Evolutionary conservation across 495 filamentous ascomycete species (phyloP), one percentile per base, ranked within the genome.

Genomic region (Aspergillus heteromorphus): DNA sequence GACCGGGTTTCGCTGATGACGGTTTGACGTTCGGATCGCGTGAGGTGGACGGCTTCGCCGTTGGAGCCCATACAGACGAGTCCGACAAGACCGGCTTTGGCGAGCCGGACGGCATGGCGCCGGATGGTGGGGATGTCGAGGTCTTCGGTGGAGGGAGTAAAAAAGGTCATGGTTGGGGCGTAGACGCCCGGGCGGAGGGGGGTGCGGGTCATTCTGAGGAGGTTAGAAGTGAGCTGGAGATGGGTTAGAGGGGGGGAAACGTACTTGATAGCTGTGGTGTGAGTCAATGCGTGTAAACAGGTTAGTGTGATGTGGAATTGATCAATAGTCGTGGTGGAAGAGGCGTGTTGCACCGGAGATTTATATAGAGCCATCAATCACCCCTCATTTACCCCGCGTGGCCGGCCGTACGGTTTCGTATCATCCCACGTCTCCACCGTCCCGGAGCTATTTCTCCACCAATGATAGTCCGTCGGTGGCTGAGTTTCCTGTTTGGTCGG

Each of bases 51-150:
- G 16, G 89, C 89, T 73, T 95, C 90, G 18, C 90, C 90, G 66
- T 95, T 95, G 53, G 88, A 92, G 43, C 90, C 91, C 87, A 92
- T 91, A 58, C 87, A 87, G 9, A 95, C 88, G 11, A 96, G 79
- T 10, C 91, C 88, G 38, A 84, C 87, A 10, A 96, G 84, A 17
- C 91, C 90, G 49, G 82, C 87, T 71, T 83, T 77, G 19, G 87
- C 90, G n/a, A 95, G 81, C 40, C 89, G 88, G 47, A 87, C 83
- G 27, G 87, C 87, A 63, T 93, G 89, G 48, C 79, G 83, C 65
- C 86, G 88, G 73, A 92, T 87, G 53, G 84, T 79, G 5, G 84
- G 78, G 58, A 89, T 80, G 63, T 96, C 90, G 62, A 96, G 80
- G 16, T 93, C 86, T 70, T 96, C 90, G 42, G 87, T 91, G 29